Percentiles rank a stretch among this genome's conserved stretches.
Conservation (phyloP, 2,329 filamentous ascomycete species). For the Periconia sp. region DNA sequence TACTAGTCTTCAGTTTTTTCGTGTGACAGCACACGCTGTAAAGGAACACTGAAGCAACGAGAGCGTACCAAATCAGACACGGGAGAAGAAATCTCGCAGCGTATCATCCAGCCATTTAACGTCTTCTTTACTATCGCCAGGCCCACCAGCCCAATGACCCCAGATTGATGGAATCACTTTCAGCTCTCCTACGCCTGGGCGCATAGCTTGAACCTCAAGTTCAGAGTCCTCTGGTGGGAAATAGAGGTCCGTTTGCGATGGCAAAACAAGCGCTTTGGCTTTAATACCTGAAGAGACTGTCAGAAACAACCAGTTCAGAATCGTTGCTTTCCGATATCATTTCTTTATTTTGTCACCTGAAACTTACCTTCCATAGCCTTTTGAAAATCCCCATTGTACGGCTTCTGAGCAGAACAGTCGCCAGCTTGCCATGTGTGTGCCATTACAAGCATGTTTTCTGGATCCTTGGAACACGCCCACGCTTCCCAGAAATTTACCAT, state of each 20-base stretch:
- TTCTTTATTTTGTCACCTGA: no score
- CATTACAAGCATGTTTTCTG: constrained; percentile 75
- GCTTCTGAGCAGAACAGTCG: constrained; percentile 68
- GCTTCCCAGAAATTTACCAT: constrained; percentile 75
- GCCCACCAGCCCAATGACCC: constrained; percentile 62
- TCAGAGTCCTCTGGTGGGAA: constrained; percentile 81
- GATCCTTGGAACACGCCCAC: constrained; percentile 73
- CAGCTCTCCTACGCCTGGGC: constrained; percentile 58
- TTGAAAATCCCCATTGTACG: constrained; percentile 67
- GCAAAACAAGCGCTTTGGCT: constrained; percentile 71
- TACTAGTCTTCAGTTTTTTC: no score
- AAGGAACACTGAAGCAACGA: no score
- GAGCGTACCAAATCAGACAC: constrained; percentile 11
- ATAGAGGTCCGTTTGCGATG: constrained; percentile 74
- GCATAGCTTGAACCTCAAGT: constrained; percentile 69
- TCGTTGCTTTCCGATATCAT: no score
- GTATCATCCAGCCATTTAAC: constrained; percentile 70
- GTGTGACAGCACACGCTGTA: no score
- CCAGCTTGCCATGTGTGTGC: constrained; percentile 77
- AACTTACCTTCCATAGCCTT: constrained; percentile 55
- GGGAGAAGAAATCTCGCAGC: constrained; percentile 56
- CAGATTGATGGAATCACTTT: constrained; percentile 62
- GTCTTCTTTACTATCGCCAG: constrained; percentile 70
- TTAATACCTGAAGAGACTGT: constrained; percentile 54
- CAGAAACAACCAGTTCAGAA: no score